phyloP scores from a whole-genome alignment of 2,329 filamentous ascomycete genomes.

The Claviceps digitariae region DNA sequence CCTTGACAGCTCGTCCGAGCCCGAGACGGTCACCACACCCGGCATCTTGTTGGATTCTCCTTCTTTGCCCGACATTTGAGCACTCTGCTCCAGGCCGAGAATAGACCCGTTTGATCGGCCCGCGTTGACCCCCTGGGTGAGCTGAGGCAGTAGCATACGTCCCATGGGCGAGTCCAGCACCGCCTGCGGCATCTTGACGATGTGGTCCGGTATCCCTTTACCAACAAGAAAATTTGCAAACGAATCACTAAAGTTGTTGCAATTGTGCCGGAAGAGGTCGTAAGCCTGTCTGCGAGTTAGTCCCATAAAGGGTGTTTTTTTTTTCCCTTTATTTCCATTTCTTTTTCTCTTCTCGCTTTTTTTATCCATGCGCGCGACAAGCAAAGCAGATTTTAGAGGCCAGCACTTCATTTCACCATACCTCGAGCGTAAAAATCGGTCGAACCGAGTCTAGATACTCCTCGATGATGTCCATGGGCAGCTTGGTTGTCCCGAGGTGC shows the following conservation, averaged over 20 bases:
- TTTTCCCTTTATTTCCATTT: background rate
- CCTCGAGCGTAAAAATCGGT: slow-evolving; percentile 68
- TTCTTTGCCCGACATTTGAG: slow-evolving; percentile 10
- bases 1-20: slow-evolving; percentile 17
- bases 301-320: background rate
- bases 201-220: slow-evolving; percentile 76
- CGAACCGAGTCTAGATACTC: slow-evolving; percentile 81
- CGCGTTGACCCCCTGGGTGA: slow-evolving; percentile 37
- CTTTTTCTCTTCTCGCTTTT: background rate
- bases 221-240: slow-evolving; percentile 82
- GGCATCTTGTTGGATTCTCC: slow-evolving; percentile 2
- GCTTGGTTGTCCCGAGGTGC: slow-evolving; percentile 59
- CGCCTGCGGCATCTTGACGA: slow-evolving; percentile 69
- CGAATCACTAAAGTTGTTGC: slow-evolving; percentile 95
- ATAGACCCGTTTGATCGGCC: slow-evolving; percentile 37
- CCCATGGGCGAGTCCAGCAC: slow-evolving; percentile 82
- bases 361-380: background rate
- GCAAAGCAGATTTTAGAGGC: background rate
- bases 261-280: slow-evolving; percentile 83
- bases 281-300: slow-evolving; percentile 48
- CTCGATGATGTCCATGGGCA: slow-evolving; percentile 68
- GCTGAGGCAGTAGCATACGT: slow-evolving; percentile 69
- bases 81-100: slow-evolving; percentile 34
- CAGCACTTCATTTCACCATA: slow-evolving; percentile 16
- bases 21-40: slow-evolving; percentile 47